phyloP scores from a whole-genome alignment of 1,139 yeast genomes.

The Geotrichum candidum region DNA sequence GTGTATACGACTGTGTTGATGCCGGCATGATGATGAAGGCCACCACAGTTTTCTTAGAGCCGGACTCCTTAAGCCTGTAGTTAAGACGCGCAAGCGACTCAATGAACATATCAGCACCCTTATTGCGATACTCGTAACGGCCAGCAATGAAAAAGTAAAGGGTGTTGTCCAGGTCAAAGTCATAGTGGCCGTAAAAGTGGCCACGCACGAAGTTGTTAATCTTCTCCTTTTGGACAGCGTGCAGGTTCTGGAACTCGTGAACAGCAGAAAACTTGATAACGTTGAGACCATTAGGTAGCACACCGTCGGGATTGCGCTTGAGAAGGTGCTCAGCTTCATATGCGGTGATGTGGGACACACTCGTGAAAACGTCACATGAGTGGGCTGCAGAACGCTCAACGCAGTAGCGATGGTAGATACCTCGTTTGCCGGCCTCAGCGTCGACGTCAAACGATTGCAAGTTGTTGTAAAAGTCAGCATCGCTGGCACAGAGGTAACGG shows the following conservation, averaged over 20 bases:
- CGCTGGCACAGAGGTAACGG: conserved; percentile 91
- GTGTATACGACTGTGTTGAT: conserved; percentile 85
- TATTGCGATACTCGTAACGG: conserved; percentile 91
- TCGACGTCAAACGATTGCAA: conserved; percentile 88
- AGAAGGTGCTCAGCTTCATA: conserved; percentile 87
- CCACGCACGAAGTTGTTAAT: conserved; percentile 94
- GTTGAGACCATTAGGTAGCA: conserved; percentile 91
- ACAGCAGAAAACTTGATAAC: conserved; percentile 96
- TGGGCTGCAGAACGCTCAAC: conserved; percentile 96
- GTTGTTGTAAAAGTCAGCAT: conserved; percentile 91
- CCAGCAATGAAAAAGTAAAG: conserved; percentile 95
- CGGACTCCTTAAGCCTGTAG: conserved; percentile 71
- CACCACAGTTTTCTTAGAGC: conserved; percentile 86
- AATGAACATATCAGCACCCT: conserved; percentile 93
- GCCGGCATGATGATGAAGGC: conserved; percentile 99
- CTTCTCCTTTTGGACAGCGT: conserved; percentile 83
- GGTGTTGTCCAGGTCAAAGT: conserved; percentile 89
- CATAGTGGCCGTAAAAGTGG: conserved; percentile 93
- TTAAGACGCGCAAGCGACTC: conserved; percentile 90
- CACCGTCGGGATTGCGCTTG: conserved; percentile 96
- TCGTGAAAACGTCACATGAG: conserved; percentile 95
- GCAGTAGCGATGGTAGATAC: conserved; percentile 94
- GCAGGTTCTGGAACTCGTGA: conserved; percentile 95
- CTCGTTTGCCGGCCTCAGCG: conserved; percentile 96
- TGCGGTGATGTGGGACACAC: conserved; percentile 95